Conservation (phyloP, 306 rosid species). For the Abrus pulchellus region DNA sequence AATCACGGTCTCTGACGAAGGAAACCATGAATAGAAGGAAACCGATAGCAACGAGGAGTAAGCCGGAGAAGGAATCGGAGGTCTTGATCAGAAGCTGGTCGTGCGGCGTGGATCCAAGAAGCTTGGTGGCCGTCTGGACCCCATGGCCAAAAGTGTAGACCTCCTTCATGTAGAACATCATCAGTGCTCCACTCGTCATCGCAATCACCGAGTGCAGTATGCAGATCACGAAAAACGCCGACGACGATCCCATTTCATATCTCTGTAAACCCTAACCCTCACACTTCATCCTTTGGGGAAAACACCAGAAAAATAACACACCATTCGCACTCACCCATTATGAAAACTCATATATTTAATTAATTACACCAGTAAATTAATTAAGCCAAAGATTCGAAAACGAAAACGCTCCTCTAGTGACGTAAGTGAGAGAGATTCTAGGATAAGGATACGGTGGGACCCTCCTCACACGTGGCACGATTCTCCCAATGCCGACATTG, state of each 20-base stretch:
- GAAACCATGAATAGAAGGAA: slow-evolving; percentile 89
- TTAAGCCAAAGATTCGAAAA: neutral
- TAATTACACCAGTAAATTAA: too few species aligned
- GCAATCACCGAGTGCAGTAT: slow-evolving; percentile 80
- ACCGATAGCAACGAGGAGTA: slow-evolving; percentile 84
- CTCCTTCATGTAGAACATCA: slow-evolving; percentile 98
- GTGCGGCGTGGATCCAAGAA: slow-evolving; percentile 90
- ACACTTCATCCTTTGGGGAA: slow-evolving; percentile 20
- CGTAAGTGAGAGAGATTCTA: slow-evolving; percentile 2
- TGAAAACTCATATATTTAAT: neutral
- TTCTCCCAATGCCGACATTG: neutral
- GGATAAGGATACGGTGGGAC: slow-evolving; percentile 47
- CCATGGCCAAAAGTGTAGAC: slow-evolving; percentile 90
- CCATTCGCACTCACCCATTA: neutral
- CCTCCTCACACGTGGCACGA: slow-evolving; percentile 35
- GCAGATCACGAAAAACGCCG: slow-evolving; percentile 85
- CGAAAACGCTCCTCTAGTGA: neutral
- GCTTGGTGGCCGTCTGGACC: slow-evolving; percentile 66
- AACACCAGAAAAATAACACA: neutral
- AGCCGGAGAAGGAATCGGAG: slow-evolving; percentile 92
- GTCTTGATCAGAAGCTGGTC: slow-evolving; percentile 92
- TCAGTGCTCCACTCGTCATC: slow-evolving; percentile 68
- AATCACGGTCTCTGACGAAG: slow-evolving; percentile 79
- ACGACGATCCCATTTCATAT: slow-evolving; percentile 50
- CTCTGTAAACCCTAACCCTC: slow-evolving; percentile 49